Percentiles rank a stretch among this genome's conserved stretches.
These are phyloP conservation scores for Cyberlindnera mycetangii DNA, from an alignment of 805 yeast species.

Conservation along the genomic window DNA sequence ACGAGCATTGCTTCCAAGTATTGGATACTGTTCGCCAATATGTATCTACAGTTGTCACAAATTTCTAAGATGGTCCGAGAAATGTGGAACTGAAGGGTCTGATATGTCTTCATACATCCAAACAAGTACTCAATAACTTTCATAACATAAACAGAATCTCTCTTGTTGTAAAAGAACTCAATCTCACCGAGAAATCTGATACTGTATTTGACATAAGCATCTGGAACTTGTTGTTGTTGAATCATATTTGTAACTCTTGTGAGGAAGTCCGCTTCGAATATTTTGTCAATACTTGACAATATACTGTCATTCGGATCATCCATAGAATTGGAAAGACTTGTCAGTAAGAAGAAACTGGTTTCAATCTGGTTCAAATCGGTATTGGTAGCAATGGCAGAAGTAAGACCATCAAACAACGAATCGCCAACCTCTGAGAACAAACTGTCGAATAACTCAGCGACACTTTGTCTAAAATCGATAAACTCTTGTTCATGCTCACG, in stretches of 20 bases:
- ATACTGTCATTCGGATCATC: constrained; percentile 27
- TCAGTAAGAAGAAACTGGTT: constrained; percentile 57
- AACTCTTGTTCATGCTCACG: constrained; percentile 47
- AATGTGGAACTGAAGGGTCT: constrained; percentile 35
- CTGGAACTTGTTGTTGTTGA: constrained; percentile 14
- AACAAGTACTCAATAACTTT: constrained; percentile 56
- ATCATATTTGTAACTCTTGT: constrained; percentile 15
- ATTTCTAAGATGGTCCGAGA: constrained; percentile 58
- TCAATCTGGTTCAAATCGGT: constrained; percentile 45
- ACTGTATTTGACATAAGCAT: constrained; percentile 42
- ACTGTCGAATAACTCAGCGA: constrained; percentile 73
- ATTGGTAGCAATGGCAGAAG: constrained; percentile 32
- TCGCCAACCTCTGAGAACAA: constrained; percentile 63
- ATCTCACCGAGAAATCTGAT: constrained; percentile 58
- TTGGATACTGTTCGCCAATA: constrained; percentile 41
- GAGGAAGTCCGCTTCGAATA: constrained; percentile 33
- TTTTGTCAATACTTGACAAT: constrained; percentile 18
- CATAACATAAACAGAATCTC: constrained; percentile 45
- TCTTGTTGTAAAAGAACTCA: constrained; percentile 53
- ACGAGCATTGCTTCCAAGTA: constrained; percentile 46
- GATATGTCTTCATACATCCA: constrained; percentile 31
- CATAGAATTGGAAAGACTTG: constrained; percentile 49
- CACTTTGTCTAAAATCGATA: constrained; percentile 64
- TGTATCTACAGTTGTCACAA: constrained; percentile 50
- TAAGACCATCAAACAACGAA: constrained; percentile 44